Conservation (phyloP, 441 rosid species). For the Syzygium malaccense region DNA sequence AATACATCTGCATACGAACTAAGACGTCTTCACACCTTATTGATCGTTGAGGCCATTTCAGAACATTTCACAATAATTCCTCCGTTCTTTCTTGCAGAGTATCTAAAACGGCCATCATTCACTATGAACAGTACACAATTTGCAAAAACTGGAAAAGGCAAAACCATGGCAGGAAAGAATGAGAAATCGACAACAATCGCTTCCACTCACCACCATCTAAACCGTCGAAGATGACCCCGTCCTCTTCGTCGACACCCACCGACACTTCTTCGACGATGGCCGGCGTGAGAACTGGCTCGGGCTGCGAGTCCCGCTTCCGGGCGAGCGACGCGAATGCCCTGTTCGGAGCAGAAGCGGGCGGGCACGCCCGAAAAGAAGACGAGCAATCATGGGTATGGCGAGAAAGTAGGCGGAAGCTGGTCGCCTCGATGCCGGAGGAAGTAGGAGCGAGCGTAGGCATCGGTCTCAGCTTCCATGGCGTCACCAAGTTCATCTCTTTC, state of each 20-base stretch:
- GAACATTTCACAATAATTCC: neutral
- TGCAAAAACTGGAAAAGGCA: neutral
- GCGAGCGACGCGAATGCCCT: constrained; percentile 22
- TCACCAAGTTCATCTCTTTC: neutral
- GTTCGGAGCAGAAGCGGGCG: constrained; percentile 7
- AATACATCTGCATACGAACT: constrained; percentile 24
- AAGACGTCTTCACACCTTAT: neutral
- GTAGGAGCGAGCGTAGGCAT: neutral
- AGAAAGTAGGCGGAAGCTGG: neutral
- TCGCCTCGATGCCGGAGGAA: neutral
- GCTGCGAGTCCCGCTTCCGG: constrained; percentile 33
- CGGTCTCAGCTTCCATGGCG: neutral
- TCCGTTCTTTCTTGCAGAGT: neutral
- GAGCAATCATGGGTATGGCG: neutral
- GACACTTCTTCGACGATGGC: constrained; percentile 33
- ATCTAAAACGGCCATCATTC: neutral
- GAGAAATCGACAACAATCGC: neutral
- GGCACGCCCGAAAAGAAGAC: constrained; percentile 8
- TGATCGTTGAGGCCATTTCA: neutral
- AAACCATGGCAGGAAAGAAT: neutral
- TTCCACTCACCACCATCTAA: constrained; percentile 38
- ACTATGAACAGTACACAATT: neutral
- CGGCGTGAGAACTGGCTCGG: constrained; percentile 30
- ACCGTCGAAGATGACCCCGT: constrained; percentile 37
- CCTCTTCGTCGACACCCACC: constrained; percentile 29